Evolutionary conservation across 1,284 basidiomycete genomes (phyloP).

Genomic region (Sporisorium reilianum): DNA sequence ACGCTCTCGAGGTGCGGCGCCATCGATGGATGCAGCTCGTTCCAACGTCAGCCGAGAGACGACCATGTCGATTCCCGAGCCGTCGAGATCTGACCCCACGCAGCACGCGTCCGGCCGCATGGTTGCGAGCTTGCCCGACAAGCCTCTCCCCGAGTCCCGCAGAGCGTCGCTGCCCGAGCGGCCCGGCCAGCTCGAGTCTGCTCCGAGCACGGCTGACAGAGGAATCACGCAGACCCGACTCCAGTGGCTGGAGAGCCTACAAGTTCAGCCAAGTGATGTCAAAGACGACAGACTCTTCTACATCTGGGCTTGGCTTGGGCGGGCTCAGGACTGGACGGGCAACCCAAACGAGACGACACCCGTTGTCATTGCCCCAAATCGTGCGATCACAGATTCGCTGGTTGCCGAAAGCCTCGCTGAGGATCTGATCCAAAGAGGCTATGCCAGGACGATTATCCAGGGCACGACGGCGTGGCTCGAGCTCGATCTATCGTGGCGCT

Average conservation of each 20-base stretch:
- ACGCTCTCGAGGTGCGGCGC: background rate
- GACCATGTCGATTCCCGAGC: background rate
- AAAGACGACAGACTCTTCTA: background rate
- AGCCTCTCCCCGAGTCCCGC: background rate
- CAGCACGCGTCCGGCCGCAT: background rate
- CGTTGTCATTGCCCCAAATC: background rate
- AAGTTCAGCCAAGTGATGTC: too few relatives aligned
- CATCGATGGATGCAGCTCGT: background rate
- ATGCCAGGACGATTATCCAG: background rate
- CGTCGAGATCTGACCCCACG: background rate
- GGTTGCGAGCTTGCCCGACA: background rate
- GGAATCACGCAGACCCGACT: background rate
- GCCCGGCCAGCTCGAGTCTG: background rate
- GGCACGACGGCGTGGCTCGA: slow-evolving; percentile 2
- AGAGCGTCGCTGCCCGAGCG: background rate
- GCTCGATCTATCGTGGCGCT: background rate
- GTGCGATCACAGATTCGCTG: background rate
- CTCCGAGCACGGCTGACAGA: background rate
- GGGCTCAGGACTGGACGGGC: too few relatives aligned
- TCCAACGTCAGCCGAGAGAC: background rate
- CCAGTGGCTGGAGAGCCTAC: background rate
- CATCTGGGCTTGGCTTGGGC: slow-evolving; percentile 1
- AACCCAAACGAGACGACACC: background rate
- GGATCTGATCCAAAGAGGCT: background rate
- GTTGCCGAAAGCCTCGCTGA: slow-evolving; percentile 9